Evolutionary conservation across 306 rosid species (phyloP).

Genomic region (Gastrolobium villosum): DNA sequence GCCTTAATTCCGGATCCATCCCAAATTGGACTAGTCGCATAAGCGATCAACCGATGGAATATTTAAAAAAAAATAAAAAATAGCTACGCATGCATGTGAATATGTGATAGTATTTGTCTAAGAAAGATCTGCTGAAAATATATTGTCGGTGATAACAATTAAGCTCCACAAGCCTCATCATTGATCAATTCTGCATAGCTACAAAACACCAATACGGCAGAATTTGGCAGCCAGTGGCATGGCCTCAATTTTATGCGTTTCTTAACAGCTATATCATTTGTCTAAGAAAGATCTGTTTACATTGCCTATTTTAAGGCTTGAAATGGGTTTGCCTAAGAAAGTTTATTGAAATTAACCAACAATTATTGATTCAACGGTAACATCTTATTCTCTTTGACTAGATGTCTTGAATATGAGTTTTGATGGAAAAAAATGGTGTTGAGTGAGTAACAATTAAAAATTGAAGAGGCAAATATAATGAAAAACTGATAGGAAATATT

Average conservation of each 20-base stretch:
- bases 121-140: conserved; percentile 5
- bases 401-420: no score
- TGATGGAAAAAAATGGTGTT: no score
- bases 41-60: no score
- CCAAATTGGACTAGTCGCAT: no score
- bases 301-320: no score
- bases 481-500: background rate
- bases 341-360: no score
- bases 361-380: no score
- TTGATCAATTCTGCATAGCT: conserved; percentile 4
- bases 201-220: background rate
- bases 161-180: background rate
- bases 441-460: background rate
- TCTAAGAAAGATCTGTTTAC: background rate
- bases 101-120: background rate
- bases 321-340: no score
- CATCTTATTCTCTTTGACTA: no score
- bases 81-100: background rate
- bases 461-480: background rate
- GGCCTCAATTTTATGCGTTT: background rate
- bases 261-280: background rate
- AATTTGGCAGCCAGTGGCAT: conserved; percentile 36
- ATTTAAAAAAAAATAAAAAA: no score
- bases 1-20: no score
- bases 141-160: conserved; percentile 32